Base-by-base conservation (phyloP, 306 rosid genomes). In the Spatholobus suberectus region DNA sequence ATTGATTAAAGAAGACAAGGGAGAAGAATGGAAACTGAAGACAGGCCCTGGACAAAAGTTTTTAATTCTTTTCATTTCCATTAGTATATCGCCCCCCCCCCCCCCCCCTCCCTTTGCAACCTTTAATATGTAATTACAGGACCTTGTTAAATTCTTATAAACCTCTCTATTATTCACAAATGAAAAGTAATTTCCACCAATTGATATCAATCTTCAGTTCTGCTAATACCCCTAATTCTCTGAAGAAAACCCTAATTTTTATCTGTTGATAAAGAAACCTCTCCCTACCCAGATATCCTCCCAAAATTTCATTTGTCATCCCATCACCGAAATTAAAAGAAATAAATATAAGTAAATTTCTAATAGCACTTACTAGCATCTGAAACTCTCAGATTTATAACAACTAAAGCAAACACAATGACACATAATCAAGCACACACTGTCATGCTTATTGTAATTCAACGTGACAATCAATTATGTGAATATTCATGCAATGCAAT, bases 271-370 rank as follows among this genome's bases (percentile, higher is more conserved):
- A 74, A 52, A 29, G 62, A 75, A 65, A 27, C 27, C 37, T 5
- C 63, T 4, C 71, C 41, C 14, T 29, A 62, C 14, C 11, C 43
- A 65, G 26, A 8, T 65, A 15, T 78, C 41, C 77, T 63, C 1
- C 38, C 21, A 59, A 71, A 18, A 23, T 58, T 38, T 37, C 8
- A 47, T 44, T 62, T 27, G 46, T 40, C 66, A 37, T 23, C 81
- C 81, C 38, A 24, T 11, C 76, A 17, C 34, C 58, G 38, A 75
- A 51, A 52, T 52, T 66, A 66, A 69, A 54, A 66, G 47, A 72
- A 75, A 81, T 21, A 26, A 35, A 73, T 26, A 46, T 24, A 61
- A 72, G 24, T 20, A 54, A 75, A 1, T 66, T 55, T 75, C 68
- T 41, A 40, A 17, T 11, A 12, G 10, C 20, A 17, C 29, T 34